Conservation (phyloP, 192 early-diverging fungal species). For the Entomortierella chlamydospora region DNA sequence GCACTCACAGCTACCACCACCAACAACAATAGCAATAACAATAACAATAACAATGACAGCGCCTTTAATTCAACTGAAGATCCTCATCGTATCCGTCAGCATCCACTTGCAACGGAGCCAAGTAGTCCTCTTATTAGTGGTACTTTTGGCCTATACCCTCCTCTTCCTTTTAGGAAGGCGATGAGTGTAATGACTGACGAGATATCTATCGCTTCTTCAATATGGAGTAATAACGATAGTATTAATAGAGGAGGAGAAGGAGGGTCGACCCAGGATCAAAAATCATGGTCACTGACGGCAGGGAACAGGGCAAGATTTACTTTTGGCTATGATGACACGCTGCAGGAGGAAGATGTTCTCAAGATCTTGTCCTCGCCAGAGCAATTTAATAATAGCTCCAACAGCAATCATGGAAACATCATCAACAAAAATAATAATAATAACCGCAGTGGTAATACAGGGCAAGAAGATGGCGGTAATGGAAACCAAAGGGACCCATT, state of each 20-base stretch:
- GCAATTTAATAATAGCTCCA: no score
- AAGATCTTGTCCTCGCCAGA: not conserved
- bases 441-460: not conserved
- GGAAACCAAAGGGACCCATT: not conserved
- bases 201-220: not conserved
- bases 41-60: no score
- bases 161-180: not conserved
- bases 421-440: not conserved
- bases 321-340: conserved; percentile 30
- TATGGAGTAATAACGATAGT: conserved; percentile 1
- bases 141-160: conserved; percentile 8
- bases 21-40: not conserved
- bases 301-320: conserved; percentile 28
- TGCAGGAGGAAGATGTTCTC: not conserved
- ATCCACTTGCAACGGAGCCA: conserved; percentile 6
- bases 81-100: not conserved
- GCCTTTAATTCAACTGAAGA: not conserved
- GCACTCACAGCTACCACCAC: not conserved
- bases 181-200: not conserved
- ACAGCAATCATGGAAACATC: not conserved
- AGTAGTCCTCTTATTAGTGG: conserved; percentile 21
- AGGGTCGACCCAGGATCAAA: no score
- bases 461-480: not conserved
- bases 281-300: not conserved
- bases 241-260: not conserved